phyloP scores from a whole-genome alignment of 139 green algal species.

The Coelastrella sp. region DNA sequence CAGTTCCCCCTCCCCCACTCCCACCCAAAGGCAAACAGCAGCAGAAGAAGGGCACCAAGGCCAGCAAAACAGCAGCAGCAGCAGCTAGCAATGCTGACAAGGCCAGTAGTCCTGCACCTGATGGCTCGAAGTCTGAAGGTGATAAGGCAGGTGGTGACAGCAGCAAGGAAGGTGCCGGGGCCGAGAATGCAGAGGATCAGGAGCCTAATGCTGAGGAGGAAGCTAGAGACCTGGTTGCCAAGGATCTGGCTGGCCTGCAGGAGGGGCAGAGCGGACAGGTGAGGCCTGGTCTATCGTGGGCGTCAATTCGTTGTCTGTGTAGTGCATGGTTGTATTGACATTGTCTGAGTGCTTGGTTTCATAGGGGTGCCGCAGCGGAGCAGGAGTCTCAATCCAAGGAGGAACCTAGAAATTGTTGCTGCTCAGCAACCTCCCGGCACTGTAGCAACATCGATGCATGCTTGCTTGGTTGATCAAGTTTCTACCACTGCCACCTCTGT shows the following conservation, averaged over 20 bases:
- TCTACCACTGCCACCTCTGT: too few relatives aligned
- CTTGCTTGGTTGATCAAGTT: too few relatives aligned
- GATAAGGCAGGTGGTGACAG: not conserved
- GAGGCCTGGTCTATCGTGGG: too few relatives aligned
- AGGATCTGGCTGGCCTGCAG: constrained; percentile 24
- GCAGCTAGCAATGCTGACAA: not conserved
- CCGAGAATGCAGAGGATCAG: not conserved
- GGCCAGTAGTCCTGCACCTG: not conserved
- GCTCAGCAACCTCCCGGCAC: too few relatives aligned
- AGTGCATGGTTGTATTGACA: too few relatives aligned
- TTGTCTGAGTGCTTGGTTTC: too few relatives aligned
- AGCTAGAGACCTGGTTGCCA: constrained; percentile 26
- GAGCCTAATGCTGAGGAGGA: constrained; percentile 20
- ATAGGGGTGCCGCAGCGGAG: too few relatives aligned
- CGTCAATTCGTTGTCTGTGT: too few relatives aligned
- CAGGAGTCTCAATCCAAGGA: too few relatives aligned
- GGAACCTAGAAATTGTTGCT: too few relatives aligned
- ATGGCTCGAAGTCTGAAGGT: not conserved
- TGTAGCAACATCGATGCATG: too few relatives aligned
- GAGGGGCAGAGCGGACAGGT: constrained; percentile 1
- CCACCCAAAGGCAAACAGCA: not conserved
- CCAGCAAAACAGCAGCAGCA: not conserved
- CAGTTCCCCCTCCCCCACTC: not conserved
- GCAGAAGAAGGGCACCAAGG: not conserved
- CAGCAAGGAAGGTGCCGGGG: not conserved